These are phyloP conservation scores for Coleophoma crateriformis DNA, from an alignment of 2,329 filamentous ascomycete genomes.

Conservation along the genomic window DNA sequence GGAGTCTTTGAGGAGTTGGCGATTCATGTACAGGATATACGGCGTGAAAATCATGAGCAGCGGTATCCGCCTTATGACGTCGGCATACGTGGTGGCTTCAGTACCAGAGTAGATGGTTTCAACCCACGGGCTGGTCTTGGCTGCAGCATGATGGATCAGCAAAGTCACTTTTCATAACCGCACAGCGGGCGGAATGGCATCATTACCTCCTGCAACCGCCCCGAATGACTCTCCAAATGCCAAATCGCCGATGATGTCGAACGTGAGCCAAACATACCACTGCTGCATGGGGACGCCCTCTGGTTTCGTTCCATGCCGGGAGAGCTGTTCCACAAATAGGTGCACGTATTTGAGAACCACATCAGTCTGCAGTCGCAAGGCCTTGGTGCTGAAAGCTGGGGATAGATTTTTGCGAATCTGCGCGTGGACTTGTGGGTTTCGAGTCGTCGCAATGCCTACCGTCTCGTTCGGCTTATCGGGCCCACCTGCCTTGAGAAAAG, in stretches of 20 bases:
- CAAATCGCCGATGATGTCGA: constrained; percentile 36
- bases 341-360: constrained; percentile 74
- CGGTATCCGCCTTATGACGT: not conserved
- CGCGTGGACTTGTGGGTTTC: constrained; percentile 6
- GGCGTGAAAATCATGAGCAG: not conserved
- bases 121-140: not conserved
- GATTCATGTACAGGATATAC: no score
- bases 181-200: not conserved
- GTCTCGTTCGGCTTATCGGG: not conserved
- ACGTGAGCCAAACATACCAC: constrained; percentile 14
- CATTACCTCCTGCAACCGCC: not conserved
- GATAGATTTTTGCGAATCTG: constrained; percentile 4
- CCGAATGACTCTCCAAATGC: constrained; percentile 32
- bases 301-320: not conserved
- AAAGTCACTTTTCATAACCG: not conserved
- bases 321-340: constrained; percentile 83
- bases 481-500: not conserved
- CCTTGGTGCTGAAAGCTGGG: not conserved
- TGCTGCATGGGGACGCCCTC: not conserved
- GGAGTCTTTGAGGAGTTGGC: no score
- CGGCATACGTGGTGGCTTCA: not conserved
- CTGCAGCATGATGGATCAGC: not conserved
- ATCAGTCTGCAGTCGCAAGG: constrained; percentile 14
- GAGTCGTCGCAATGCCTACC: constrained; percentile 2
- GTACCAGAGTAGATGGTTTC: not conserved